phyloP scores from a whole-genome alignment of 768 basidiomycete genomes.

The Paxillus ammoniavirescens region DNA sequence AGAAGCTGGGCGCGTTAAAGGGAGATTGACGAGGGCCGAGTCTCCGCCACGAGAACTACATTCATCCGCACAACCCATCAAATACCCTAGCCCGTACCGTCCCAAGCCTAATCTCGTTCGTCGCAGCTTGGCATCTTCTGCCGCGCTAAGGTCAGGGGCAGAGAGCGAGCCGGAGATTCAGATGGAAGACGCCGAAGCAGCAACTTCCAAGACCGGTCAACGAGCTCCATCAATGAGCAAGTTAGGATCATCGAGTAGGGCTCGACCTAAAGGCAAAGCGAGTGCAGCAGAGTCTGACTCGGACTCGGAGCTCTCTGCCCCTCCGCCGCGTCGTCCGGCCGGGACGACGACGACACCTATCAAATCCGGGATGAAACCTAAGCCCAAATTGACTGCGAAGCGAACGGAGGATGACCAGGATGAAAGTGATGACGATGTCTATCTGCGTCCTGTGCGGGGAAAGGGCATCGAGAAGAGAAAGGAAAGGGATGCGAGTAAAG shows the following conservation, averaged over 20 bases:
- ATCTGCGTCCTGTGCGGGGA: background rate
- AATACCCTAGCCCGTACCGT: background rate
- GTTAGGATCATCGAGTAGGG: background rate
- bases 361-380: conserved; percentile 28
- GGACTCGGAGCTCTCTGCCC: conserved; percentile 8
- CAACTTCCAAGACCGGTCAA: background rate
- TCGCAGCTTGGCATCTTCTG: conserved; percentile 1
- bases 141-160: background rate
- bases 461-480: background rate
- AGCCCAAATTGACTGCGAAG: conserved; percentile 11
- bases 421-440: background rate
- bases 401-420: background rate
- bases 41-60: background rate
- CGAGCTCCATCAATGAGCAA: background rate
- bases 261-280: background rate
- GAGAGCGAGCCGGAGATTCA: background rate
- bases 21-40: background rate
- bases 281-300: conserved; percentile 3
- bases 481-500: background rate
- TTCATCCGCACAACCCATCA: background rate
- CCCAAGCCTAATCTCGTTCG: background rate
- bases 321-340: conserved; percentile 11
- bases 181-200: background rate
- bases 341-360: conserved; percentile 17
- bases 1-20: background rate